Evolutionary conservation across 73 alveolate species (phyloP).

Genomic region (Paramecium octaurelia): DNA sequence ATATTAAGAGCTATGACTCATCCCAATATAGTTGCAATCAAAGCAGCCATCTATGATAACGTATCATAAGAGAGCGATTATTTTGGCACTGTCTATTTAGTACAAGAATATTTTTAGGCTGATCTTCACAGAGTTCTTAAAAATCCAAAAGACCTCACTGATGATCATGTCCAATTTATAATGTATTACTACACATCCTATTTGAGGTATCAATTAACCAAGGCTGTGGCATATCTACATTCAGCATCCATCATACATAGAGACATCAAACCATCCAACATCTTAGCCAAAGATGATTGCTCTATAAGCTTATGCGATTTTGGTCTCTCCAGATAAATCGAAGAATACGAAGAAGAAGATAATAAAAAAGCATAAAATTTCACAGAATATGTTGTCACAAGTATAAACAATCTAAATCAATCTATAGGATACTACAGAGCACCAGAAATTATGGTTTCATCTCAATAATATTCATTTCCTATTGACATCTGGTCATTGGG

Average conservation of each 20-base stretch:
- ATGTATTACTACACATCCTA: neutral
- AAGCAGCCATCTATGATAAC: constrained; percentile 66
- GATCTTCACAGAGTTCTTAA: constrained; percentile 84
- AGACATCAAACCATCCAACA: constrained; percentile 61
- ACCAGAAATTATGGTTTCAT: constrained; percentile 75
- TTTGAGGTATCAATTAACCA: constrained; percentile 32
- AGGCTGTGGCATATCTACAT: constrained; percentile 52
- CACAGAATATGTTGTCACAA: constrained; percentile 79
- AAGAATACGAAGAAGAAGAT: constrained; percentile 58
- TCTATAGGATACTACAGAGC: constrained; percentile 73
- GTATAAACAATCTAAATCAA: neutral
- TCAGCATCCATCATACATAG: constrained; percentile 60
- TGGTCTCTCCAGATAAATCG: constrained; percentile 57
- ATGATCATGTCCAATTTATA: constrained; percentile 54
- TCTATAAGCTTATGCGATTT: constrained; percentile 60
- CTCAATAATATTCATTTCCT: constrained; percentile 69
- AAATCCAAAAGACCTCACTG: constrained; percentile 47
- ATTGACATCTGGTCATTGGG: constrained; percentile 82
- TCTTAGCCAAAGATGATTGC: constrained; percentile 60
- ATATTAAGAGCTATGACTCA: constrained; percentile 78
- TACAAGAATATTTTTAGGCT: constrained; percentile 85
- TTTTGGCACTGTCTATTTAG: constrained; percentile 80
- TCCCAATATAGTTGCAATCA: constrained; percentile 73
- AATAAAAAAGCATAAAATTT: constrained; percentile 27
- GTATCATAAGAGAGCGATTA: constrained; percentile 54